These are phyloP conservation scores for Phialemoniopsis sp. DNA, from an alignment of 2,329 filamentous ascomycete species.

Conservation along the genomic window DNA sequence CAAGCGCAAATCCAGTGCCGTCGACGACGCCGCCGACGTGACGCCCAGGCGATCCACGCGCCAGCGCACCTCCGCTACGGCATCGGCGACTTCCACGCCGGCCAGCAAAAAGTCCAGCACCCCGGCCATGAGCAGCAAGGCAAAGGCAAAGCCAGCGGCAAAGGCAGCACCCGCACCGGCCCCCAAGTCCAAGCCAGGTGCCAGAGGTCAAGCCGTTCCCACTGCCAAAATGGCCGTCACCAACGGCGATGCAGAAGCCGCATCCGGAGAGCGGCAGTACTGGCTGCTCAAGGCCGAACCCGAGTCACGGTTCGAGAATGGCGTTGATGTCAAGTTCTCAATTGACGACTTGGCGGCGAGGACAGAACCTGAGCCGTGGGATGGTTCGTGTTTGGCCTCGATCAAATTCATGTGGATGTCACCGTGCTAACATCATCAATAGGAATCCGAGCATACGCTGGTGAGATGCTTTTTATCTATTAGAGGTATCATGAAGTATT, in stretches of 20 bases:
- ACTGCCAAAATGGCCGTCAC: not conserved
- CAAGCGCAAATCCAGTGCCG: slow-evolving; percentile 5
- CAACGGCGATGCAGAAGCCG: not conserved
- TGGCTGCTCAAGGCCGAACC: slow-evolving; percentile 90
- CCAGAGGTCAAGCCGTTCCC: slow-evolving; percentile 1
- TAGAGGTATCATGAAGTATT: slow-evolving; percentile 27
- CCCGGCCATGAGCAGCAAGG: not conserved
- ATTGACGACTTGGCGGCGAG: slow-evolving; percentile 81
- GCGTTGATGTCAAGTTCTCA: slow-evolving; percentile 85
- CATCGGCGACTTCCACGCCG: not conserved
- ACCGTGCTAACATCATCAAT: too few relatives aligned
- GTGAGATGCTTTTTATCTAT: slow-evolving; percentile 15
- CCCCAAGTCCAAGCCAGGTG: not conserved
- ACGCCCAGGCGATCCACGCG: not conserved
- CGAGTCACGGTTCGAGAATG: slow-evolving; percentile 79
- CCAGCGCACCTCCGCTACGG: not conserved
- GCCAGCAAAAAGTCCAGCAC: not conserved
- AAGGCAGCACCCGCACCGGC: not conserved
- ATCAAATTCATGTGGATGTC: too few relatives aligned
- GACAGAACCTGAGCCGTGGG: slow-evolving; percentile 81
- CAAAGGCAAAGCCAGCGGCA: not conserved
- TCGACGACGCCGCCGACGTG: not conserved
- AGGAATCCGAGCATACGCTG: slow-evolving; percentile 47
- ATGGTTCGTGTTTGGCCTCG: slow-evolving; percentile 52
- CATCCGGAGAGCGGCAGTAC: slow-evolving; percentile 36